Evolutionary conservation across 202 grass and related monocot species (phyloP).

Genomic region (Dendrocalamus latiflorus): DNA sequence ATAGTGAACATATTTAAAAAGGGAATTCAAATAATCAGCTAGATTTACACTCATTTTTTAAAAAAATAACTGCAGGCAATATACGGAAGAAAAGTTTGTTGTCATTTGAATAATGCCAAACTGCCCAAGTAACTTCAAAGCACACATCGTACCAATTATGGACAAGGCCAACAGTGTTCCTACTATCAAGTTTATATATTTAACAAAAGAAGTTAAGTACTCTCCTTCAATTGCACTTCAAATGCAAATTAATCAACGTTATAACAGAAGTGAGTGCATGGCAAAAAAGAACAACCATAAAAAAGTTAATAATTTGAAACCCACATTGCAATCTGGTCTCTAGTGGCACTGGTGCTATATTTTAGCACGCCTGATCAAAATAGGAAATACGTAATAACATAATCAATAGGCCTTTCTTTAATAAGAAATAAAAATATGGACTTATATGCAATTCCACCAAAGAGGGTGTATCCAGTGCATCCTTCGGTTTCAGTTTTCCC

Average conservation of each 20-base stretch:
- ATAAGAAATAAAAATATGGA: too few relatives aligned
- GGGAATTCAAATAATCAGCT: not conserved
- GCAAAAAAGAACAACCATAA: not conserved
- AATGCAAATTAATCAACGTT: not conserved
- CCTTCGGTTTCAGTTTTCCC: not conserved
- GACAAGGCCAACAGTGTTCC: not conserved
- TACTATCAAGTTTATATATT: not conserved
- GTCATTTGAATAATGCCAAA: not conserved
- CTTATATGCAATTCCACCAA: too few relatives aligned
- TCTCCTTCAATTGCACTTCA: not conserved
- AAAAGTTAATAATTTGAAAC: not conserved
- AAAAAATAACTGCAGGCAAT: not conserved
- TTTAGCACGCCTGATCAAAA: not conserved
- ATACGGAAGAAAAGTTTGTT: not conserved
- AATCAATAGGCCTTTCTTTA: not conserved
- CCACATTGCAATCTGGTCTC: not conserved
- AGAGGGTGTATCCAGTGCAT: not conserved
- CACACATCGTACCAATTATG: not conserved
- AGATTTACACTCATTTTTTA: not conserved
- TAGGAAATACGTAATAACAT: not conserved
- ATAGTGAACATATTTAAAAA: conserved; percentile 1
- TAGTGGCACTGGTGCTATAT: not conserved
- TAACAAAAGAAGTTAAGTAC: not conserved
- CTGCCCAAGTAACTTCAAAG: not conserved
- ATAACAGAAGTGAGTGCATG: not conserved